Evolutionary conservation across 805 yeast genomes (phyloP).

Genomic region (Saturnispora silvae): DNA sequence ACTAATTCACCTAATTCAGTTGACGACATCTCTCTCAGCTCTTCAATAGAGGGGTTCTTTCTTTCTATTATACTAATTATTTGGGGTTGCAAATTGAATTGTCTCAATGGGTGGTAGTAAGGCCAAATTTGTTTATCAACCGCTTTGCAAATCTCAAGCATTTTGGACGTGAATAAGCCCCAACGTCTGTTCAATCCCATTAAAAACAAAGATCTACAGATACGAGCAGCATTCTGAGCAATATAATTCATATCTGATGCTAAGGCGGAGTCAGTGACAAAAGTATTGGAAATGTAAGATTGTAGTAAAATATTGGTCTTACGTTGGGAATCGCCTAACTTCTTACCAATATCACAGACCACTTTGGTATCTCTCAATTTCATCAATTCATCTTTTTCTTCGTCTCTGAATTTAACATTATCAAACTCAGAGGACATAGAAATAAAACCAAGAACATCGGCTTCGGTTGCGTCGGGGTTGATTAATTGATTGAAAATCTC

Average conservation of each 20-base stretch:
- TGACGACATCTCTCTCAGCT: constrained; percentile 59
- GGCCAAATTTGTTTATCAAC: constrained; percentile 83
- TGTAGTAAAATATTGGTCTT: constrained; percentile 84
- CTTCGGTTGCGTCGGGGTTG: constrained; percentile 80
- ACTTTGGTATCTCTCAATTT: constrained; percentile 45
- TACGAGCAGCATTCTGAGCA: constrained; percentile 91
- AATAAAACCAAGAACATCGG: constrained; percentile 79
- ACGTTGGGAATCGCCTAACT: constrained; percentile 63
- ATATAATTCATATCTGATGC: constrained; percentile 84
- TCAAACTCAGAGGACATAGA: constrained; percentile 93
- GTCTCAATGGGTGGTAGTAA: constrained; percentile 80
- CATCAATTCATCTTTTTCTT: constrained; percentile 68
- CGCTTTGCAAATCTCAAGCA: constrained; percentile 76
- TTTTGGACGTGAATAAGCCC: constrained; percentile 69
- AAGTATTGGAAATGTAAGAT: constrained; percentile 71
- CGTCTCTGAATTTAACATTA: constrained; percentile 77
- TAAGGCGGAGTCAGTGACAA: constrained; percentile 68
- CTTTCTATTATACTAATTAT: constrained; percentile 52
- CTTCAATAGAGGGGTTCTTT: constrained; percentile 60
- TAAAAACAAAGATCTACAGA: constrained; percentile 80
- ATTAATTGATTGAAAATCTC: constrained; percentile 83
- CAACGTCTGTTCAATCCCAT: constrained; percentile 84
- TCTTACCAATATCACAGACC: constrained; percentile 78
- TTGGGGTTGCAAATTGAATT: constrained; percentile 68
- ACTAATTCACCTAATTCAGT: constrained; percentile 83